A percentile compares a stretch with the other conserved stretches of the same genome.
phyloP scores from a whole-genome alignment of 73 alveolate genomes.

The Tetrahymena elliotti region DNA sequence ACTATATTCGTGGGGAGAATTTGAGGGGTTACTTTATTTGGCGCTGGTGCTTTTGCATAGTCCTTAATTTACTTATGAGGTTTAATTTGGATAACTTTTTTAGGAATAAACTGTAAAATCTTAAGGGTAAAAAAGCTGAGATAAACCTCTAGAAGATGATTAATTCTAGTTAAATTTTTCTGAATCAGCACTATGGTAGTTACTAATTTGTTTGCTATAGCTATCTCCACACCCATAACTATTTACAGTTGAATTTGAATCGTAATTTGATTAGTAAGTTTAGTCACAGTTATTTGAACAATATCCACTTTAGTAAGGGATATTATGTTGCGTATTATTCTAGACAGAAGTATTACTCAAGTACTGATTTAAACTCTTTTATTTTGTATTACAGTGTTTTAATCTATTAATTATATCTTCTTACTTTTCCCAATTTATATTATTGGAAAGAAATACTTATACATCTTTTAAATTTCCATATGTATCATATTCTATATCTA shows the following conservation, averaged over 20 bases:
- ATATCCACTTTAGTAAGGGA: not conserved
- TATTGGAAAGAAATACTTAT: not conserved
- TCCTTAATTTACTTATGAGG: not conserved
- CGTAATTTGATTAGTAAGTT: not conserved
- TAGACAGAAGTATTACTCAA: not conserved
- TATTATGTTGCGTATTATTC: not conserved
- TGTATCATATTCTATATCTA: not conserved
- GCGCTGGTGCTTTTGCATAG: not conserved
- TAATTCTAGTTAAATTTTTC: not conserved
- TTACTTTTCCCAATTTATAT: not conserved
- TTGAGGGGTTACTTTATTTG: not conserved
- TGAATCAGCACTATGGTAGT: not conserved
- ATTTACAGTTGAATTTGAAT: not conserved
- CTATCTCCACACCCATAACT: not conserved
- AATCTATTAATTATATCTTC: not conserved
- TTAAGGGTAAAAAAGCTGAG: not conserved
- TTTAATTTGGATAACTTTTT: not conserved
- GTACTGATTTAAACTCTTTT: not conserved
- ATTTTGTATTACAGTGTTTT: not conserved
- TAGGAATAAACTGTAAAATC: not conserved
- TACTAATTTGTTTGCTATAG: not conserved
- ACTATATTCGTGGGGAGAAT: not conserved
- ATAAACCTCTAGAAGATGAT: not conserved
- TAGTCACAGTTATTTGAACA: not conserved
- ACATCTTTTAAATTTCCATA: not conserved